phyloP scores from a whole-genome alignment of 345 rosid species.

The Citrus medica region DNA sequence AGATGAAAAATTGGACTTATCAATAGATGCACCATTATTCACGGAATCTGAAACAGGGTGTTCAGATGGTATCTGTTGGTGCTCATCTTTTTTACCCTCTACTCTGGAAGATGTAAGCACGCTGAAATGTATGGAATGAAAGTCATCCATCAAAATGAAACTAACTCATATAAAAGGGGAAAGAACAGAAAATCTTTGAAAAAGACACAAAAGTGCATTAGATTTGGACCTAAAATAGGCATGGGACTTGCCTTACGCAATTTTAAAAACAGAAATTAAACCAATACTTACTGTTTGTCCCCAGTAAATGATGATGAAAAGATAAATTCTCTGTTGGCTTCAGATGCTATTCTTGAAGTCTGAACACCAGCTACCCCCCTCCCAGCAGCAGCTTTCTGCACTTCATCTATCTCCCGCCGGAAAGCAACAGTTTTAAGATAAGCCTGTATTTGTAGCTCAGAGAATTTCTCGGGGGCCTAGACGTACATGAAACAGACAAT shows the following conservation, averaged over 20 bases:
- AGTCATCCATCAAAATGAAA: neutral
- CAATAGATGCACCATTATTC: constrained; percentile 22
- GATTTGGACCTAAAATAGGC: neutral
- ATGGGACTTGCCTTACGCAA: neutral
- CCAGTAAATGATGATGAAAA: constrained; percentile 89
- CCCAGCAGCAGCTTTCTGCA: constrained; percentile 88
- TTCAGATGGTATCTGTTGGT: constrained; percentile 21
- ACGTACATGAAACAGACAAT: constrained; percentile 19
- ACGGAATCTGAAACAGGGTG: constrained; percentile 33
- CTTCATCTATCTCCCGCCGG: constrained; percentile 92
- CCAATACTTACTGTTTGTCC: constrained; percentile 73
- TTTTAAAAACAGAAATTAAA: neutral
- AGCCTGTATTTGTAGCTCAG: constrained; percentile 90
- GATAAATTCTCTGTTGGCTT: constrained; percentile 92
- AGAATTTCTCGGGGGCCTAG: constrained; percentile 86
- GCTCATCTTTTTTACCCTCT: constrained; percentile 39
- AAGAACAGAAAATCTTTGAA: neutral
- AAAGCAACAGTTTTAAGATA: constrained; percentile 94
- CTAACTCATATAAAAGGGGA: neutral
- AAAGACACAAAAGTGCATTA: neutral
- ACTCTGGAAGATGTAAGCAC: constrained; percentile 53
- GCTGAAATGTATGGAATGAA: constrained; percentile 34
- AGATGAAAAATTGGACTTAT: constrained; percentile 38
- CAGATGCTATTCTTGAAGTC: constrained; percentile 90
- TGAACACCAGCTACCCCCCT: constrained; percentile 79